Conservation (phyloP, 495 filamentous ascomycete species). For the Acidomyces sp. region DNA sequence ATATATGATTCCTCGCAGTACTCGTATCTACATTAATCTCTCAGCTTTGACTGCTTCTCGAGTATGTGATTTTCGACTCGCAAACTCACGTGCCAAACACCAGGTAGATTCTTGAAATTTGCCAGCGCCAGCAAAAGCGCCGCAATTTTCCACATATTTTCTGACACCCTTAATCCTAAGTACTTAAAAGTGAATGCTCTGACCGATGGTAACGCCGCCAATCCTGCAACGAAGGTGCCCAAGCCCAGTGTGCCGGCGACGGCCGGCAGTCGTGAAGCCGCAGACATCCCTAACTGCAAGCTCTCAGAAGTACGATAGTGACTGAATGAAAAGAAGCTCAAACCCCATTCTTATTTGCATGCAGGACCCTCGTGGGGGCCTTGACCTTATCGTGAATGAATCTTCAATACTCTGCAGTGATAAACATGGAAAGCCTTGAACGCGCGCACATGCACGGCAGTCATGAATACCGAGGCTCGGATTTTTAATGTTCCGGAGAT, state of each 20-base stretch:
- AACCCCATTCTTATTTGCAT: no score
- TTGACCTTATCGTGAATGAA: no score
- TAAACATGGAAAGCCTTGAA: no score
- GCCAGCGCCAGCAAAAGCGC: conserved; percentile 40
- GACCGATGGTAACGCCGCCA: conserved; percentile 5
- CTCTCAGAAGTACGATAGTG: no score
- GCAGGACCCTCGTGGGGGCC: no score
- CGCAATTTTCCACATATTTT: conserved; percentile 38
- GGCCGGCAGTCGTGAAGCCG: conserved; percentile 8
- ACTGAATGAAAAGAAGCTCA: no score
- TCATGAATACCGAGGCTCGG: no score
- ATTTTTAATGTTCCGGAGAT: no score
- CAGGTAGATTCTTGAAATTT: conserved; percentile 61
- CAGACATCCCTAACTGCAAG: no score
- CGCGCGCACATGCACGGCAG: no score
- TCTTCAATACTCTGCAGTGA: no score
- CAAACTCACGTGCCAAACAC: conserved; percentile 61
- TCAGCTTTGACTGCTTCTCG: no score
- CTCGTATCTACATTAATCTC: conserved; percentile 40
- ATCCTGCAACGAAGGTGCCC: conserved; percentile 5
- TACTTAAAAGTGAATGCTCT: conserved; percentile 8
- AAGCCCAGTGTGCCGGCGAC: conserved; percentile 13
- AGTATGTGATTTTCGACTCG: not conserved
- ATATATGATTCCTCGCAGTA: conserved; percentile 47
- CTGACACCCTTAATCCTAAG: conserved; percentile 13